Evolutionary conservation across 805 yeast species (phyloP), one percentile per base, ranked within the genome.

Genomic region (Saturnispora diversa): DNA sequence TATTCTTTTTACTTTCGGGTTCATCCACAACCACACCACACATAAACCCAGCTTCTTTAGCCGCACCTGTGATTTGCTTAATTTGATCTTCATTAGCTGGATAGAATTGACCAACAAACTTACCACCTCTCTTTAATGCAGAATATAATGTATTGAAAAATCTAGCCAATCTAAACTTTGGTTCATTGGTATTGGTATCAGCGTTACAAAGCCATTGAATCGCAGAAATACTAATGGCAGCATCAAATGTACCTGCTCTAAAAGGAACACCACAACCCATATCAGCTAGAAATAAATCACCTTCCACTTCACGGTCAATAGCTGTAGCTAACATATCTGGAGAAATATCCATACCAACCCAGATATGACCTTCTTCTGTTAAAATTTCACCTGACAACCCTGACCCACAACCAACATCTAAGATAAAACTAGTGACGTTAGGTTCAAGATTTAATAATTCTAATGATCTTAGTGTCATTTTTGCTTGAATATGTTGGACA

Each of bases 131-230:
- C 55, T 75, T 81, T 60, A 92, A 68, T 26, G 86, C 68, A 0
- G 95, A 86, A 61, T 84, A 92, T 39, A 92, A 66, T 0, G 95
- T 80, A 60, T 84, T 83, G 70, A 92, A 92, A 55, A 92, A 92
- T 35, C 83, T 66, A 62, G 80, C 66, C 40, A 86, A 63, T 60
- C 98, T 75, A 53, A 72, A 73, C 56, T 81, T 80, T 17, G 98
- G 98, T 55, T 88, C 95, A 40, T 78, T 80, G 29, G 70, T 68
- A 3, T 85, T 62, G 5, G 85, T 72, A 59, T 92, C 98, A 2
- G 97, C 97, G 59, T 92, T 92, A 66, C 97, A 88, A 31, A 92
- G 73, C 98, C 98, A 92, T 61, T 92, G 98, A 38, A 92, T 87
- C 10, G 94, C 98, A 26, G 94, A 82, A 47, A 92, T 86, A 20